phyloP scores from a whole-genome alignment of 768 basidiomycete species.

The Tylopilus balloui region DNA sequence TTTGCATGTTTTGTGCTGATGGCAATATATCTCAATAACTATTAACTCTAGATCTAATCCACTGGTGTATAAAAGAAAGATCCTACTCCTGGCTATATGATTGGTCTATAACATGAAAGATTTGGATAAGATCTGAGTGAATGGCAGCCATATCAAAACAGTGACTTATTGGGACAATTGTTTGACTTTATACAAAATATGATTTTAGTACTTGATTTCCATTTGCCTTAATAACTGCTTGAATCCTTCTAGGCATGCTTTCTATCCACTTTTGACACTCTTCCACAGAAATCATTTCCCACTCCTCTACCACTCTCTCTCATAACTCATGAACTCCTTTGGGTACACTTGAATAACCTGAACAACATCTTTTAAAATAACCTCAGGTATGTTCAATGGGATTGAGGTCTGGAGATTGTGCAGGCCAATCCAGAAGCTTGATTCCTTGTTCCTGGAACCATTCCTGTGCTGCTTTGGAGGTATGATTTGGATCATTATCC shows the following conservation, averaged over 20 bases:
- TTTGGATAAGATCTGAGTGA: neutral
- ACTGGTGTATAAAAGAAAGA: too few relatives aligned
- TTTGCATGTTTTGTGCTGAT: too few relatives aligned
- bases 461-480: neutral
- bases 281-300: too few relatives aligned
- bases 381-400: too few relatives aligned
- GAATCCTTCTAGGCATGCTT: too few relatives aligned
- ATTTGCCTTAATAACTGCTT: neutral
- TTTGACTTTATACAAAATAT: neutral
- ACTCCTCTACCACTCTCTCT: neutral
- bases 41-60: too few relatives aligned
- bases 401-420: too few relatives aligned
- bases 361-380: neutral
- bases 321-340: neutral
- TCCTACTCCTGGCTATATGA: too few relatives aligned
- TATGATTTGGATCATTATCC: too few relatives aligned
- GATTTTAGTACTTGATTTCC: neutral
- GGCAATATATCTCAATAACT: too few relatives aligned
- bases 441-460: neutral
- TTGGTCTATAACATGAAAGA: neutral
- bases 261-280: too few relatives aligned
- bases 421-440: too few relatives aligned
- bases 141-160: neutral
- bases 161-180: neutral
- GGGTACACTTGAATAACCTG: neutral